These are phyloP conservation scores for Fusarium pseudonygamai DNA, from an alignment of 2,329 filamentous ascomycete genomes.

Conservation along the genomic window DNA sequence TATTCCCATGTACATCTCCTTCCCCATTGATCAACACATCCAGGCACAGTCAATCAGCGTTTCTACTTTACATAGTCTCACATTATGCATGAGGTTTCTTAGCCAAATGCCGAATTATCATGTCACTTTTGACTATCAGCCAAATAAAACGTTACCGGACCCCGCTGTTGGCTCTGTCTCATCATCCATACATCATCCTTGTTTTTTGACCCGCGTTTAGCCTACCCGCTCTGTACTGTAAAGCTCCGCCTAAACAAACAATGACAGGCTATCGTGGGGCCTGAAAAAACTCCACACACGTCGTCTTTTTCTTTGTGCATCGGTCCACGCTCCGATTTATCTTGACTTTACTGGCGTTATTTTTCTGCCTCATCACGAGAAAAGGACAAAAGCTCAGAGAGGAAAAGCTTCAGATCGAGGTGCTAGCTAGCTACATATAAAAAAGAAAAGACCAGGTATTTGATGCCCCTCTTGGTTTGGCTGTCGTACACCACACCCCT, in stretches of 20 bases:
- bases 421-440: not conserved
- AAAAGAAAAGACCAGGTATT: not conserved
- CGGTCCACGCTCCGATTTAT: constrained; percentile 24
- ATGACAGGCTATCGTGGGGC: constrained; percentile 20
- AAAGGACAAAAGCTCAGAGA: not conserved
- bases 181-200: constrained; percentile 27
- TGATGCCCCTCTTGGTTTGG: constrained; percentile 11
- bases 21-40: constrained; percentile 20
- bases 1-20: constrained; percentile 12
- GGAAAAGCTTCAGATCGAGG: not conserved
- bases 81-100: not conserved
- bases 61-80: not conserved
- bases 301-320: constrained; percentile 2
- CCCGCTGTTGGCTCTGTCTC: constrained; percentile 1
- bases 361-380: constrained; percentile 1
- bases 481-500: constrained; percentile 17
- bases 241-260: constrained; percentile 24
- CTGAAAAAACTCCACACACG: constrained; percentile 21
- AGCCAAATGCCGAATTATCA: not conserved
- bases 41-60: not conserved
- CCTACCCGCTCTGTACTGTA: constrained; percentile 37
- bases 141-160: not conserved
- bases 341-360: constrained; percentile 2
- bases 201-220: constrained; percentile 39
- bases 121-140: not conserved